Conservation (phyloP, 306 rosid species). For the Cucumis melo region DNA sequence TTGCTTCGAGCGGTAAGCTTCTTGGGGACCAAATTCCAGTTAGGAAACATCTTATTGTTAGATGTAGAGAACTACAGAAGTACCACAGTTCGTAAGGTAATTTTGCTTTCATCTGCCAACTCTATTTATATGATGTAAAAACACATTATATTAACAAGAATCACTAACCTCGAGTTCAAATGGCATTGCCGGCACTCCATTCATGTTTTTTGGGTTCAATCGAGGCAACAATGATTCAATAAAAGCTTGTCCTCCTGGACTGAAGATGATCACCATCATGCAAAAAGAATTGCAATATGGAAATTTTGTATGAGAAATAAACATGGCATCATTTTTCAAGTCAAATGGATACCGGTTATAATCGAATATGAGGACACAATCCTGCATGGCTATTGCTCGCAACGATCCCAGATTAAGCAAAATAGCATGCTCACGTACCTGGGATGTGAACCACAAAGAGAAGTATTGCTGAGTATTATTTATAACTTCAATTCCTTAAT, state of each 20-base stretch:
- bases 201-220: slow-evolving; percentile 58
- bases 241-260: slow-evolving; percentile 93
- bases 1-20: background rate
- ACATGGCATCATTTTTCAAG: slow-evolving; percentile 11
- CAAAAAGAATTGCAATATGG: slow-evolving; percentile 8
- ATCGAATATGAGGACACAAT: slow-evolving; percentile 75
- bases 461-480: background rate
- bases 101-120: background rate
- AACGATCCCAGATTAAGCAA: slow-evolving; percentile 87
- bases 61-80: background rate
- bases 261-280: slow-evolving; percentile 22
- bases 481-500: background rate
- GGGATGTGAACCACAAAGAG: slow-evolving; percentile 13
- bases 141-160: background rate
- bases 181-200: slow-evolving; percentile 89
- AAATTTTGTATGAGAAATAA: background rate
- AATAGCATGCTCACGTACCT: slow-evolving; percentile 96
- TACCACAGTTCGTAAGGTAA: background rate
- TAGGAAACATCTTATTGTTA: background rate
- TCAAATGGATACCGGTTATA: slow-evolving; percentile 47
- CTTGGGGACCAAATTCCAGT: background rate
- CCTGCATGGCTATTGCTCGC: slow-evolving; percentile 92
- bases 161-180: slow-evolving; percentile 80
- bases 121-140: background rate
- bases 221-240: slow-evolving; percentile 71